These are phyloP conservation scores for Athelia psychrophila DNA, from an alignment of 1,284 basidiomycete species.

Conservation along the genomic window DNA sequence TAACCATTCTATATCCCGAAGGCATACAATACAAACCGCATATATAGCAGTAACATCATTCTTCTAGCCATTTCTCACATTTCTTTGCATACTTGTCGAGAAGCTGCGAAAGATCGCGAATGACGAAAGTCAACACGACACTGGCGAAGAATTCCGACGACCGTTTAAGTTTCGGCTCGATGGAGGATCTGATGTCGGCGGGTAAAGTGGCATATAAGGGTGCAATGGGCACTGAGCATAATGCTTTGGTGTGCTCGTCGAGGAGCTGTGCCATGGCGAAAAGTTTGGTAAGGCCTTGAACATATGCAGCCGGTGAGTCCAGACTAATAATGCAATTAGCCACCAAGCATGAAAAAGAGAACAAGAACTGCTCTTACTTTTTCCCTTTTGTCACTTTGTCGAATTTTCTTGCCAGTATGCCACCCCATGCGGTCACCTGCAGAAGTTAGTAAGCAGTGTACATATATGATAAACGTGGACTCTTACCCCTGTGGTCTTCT, in stretches of 20 bases:
- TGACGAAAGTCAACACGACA: conserved; percentile 89
- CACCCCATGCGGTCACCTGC: conserved; percentile 69
- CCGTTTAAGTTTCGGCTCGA: conserved; percentile 76
- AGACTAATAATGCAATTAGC: conserved; percentile 46
- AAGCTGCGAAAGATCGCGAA: conserved; percentile 80
- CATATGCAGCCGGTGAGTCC: conserved; percentile 86
- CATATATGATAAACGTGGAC: neutral
- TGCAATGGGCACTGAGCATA: conserved; percentile 61
- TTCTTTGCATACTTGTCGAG: conserved; percentile 92
- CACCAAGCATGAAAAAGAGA: conserved; percentile 12
- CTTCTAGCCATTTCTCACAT: conserved; percentile 84
- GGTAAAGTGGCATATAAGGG: conserved; percentile 72
- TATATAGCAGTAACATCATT: conserved; percentile 47
- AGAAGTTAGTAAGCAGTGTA: conserved; percentile 16
- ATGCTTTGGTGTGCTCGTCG: conserved; percentile 83
- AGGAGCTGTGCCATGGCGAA: conserved; percentile 78
- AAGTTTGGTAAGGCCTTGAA: conserved; percentile 73
- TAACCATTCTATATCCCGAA: neutral
- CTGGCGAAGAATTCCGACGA: conserved; percentile 89
- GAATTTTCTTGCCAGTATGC: conserved; percentile 78
- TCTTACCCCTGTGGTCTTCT: conserved; percentile 72
- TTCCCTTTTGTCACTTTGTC: conserved; percentile 92
- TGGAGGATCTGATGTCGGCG: conserved; percentile 53
- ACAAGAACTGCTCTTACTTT: conserved; percentile 55
- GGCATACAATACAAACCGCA: conserved; percentile 1